A percentile compares a stretch with the other conserved stretches of the same genome.
phyloP scores from a whole-genome alignment of 2,329 filamentous ascomycete species.

The Cordyceps fumosorosea region DNA sequence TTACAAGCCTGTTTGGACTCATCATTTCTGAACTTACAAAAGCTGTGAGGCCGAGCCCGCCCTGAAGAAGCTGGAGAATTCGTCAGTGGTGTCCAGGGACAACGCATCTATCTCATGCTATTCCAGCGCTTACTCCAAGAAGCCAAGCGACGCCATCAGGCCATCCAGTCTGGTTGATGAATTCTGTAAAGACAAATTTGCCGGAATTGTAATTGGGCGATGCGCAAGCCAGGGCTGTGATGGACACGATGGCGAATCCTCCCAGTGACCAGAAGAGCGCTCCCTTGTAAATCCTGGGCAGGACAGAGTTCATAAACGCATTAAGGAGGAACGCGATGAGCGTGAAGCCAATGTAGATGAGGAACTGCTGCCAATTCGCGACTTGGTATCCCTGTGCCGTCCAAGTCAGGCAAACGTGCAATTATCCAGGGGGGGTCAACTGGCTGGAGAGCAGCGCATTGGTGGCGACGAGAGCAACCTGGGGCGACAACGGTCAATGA shows the following conservation, averaged over 20 bases:
- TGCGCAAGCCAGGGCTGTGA: conserved; percentile 59
- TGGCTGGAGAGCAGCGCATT: conserved; percentile 61
- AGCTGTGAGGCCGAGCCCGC: conserved; percentile 26
- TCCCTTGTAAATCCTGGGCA: conserved; percentile 48
- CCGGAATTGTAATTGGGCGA: conserved; percentile 49
- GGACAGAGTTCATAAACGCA: conserved; percentile 25
- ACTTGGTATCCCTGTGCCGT: conserved; percentile 37
- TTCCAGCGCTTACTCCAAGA: conserved; percentile 19
- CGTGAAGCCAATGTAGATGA: conserved; percentile 35
- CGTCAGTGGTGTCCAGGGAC: neutral
- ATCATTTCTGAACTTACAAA: conserved; percentile 18
- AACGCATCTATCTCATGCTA: fast-evolving
- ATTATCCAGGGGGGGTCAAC: conserved; percentile 30
- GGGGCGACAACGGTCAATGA: neutral
- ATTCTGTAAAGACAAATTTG: conserved; percentile 25
- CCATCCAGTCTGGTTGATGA: conserved; percentile 28
- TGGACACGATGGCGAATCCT: conserved; percentile 62
- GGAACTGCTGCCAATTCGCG: conserved; percentile 62
- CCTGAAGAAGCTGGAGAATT: conserved; percentile 21
- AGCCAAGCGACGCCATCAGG: conserved; percentile 29
- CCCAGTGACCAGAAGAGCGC: conserved; percentile 65
- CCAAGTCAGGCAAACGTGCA: neutral
- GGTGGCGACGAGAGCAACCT: conserved; percentile 57
- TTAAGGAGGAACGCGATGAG: conserved; percentile 25
- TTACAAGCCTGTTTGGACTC: neutral